Percentiles rank a stretch among this genome's conserved stretches.
These are phyloP conservation scores for Exserohilum rostratum DNA, from an alignment of 2,329 filamentous ascomycete species.

Conservation along the genomic window DNA sequence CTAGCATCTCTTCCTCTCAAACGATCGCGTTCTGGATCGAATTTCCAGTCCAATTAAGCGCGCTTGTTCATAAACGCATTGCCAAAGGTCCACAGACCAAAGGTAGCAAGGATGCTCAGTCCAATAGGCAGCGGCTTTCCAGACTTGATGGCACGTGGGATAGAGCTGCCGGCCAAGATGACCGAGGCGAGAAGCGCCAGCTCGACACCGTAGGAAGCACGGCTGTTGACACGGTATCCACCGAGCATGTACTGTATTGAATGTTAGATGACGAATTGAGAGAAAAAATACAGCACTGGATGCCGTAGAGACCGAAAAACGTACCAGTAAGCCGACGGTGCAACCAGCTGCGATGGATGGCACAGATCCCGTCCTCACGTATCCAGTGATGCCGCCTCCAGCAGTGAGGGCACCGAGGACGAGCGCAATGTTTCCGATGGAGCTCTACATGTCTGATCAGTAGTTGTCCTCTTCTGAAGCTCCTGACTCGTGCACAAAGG, in stretches of 20 bases:
- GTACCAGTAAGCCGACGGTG: conserved; percentile 73
- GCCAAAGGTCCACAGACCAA: conserved; percentile 81
- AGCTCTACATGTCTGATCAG: conserved; percentile 16
- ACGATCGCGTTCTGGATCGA: neutral
- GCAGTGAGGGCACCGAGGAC: conserved; percentile 82
- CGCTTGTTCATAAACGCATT: conserved; percentile 59
- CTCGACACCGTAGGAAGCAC: conserved; percentile 82
- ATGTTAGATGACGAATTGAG: neutral
- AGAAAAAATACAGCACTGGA: neutral
- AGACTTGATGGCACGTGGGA: conserved; percentile 83
- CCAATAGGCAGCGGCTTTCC: conserved; percentile 83
- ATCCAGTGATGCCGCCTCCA: conserved; percentile 85
- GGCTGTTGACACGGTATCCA: conserved; percentile 77
- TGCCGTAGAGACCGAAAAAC: conserved; percentile 12
- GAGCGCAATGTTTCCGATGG: conserved; percentile 70
- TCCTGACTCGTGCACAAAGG: conserved; percentile 6
- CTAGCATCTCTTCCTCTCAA: too few relatives aligned
- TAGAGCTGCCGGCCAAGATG: conserved; percentile 81
- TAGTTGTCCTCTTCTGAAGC: neutral
- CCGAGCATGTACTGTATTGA: conserved; percentile 70
- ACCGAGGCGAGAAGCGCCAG: conserved; percentile 85
- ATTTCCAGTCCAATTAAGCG: neutral
- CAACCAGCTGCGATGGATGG: conserved; percentile 86
- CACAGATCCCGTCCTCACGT: conserved; percentile 80
- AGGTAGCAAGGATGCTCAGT: conserved; percentile 77